Evolutionary conservation across 139 green algal genomes (phyloP).

Genomic region (Auxenochlorella pyrenoidosa): DNA sequence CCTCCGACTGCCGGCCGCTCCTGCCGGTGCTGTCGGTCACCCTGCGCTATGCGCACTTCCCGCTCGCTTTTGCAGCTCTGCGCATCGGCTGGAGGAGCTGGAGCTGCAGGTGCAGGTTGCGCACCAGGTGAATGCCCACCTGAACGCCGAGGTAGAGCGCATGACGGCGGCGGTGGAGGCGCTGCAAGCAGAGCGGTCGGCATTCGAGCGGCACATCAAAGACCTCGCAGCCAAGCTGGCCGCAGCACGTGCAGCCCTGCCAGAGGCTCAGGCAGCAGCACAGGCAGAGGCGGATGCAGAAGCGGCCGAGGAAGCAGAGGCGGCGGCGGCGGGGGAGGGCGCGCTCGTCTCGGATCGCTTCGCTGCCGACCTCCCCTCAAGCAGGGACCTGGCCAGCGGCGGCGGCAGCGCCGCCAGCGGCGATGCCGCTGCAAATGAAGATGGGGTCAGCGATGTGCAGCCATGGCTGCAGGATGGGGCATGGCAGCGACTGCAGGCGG

Average conservation of each 20-base stretch:
- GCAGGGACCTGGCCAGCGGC: neutral
- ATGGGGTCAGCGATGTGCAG: neutral
- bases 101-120: constrained; percentile 43
- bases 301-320: neutral
- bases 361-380: neutral
- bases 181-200: constrained; percentile 1
- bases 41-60: neutral
- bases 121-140: constrained; percentile 54
- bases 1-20: neutral
- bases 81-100: constrained; percentile 47
- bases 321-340: neutral
- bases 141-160: constrained; percentile 49
- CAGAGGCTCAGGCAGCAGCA: neutral
- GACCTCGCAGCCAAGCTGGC: constrained; percentile 22
- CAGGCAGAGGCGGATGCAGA: neutral
- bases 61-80: neutral
- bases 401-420: neutral
- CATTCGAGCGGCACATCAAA: constrained; percentile 14
- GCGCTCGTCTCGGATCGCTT: constrained; percentile 9
- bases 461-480: constrained; percentile 14
- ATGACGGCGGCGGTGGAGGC: constrained; percentile 17
- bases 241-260: neutral
- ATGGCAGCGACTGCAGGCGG: constrained; percentile 24
- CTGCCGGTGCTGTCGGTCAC: neutral
- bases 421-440: neutral